phyloP scores from a whole-genome alignment of 352 stramenopile species.

The Phytophthora quininea region DNA sequence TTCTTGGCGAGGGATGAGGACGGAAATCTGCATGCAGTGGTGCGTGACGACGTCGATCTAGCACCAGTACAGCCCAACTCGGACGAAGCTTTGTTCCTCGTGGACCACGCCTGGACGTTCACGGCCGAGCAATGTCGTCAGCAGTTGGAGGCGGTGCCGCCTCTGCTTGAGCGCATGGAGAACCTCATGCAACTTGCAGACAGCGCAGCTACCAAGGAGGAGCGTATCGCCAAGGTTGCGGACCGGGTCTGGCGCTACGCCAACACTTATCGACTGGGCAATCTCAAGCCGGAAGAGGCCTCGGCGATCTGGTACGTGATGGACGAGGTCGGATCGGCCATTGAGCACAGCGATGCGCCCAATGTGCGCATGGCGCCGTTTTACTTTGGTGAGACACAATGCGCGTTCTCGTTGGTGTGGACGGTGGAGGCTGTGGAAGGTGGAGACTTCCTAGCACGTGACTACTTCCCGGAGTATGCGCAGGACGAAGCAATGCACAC shows the following conservation, averaged over 20 bases:
- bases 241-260: constrained; percentile 52
- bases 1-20: constrained; percentile 55
- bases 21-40: constrained; percentile 49
- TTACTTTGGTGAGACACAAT: constrained; percentile 47
- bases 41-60: constrained; percentile 52
- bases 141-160: constrained; percentile 37
- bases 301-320: constrained; percentile 66
- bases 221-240: constrained; percentile 36
- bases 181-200: constrained; percentile 51
- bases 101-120: constrained; percentile 67
- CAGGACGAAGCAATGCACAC: constrained; percentile 38
- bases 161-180: constrained; percentile 53
- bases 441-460: constrained; percentile 50
- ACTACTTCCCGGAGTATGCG: constrained; percentile 48
- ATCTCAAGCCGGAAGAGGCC: constrained; percentile 45
- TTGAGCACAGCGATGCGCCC: constrained; percentile 49
- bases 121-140: constrained; percentile 44
- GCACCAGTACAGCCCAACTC: constrained; percentile 38
- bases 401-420: constrained; percentile 59
- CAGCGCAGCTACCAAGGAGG: constrained; percentile 14
- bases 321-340: constrained; percentile 61
- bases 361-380: constrained; percentile 62
- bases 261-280: constrained; percentile 58
- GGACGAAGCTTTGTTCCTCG: constrained; percentile 51
- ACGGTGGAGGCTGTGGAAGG: constrained; percentile 45